Conservation (phyloP, 768 basidiomycete species). For the Hortiboletus flavorubellus region DNA sequence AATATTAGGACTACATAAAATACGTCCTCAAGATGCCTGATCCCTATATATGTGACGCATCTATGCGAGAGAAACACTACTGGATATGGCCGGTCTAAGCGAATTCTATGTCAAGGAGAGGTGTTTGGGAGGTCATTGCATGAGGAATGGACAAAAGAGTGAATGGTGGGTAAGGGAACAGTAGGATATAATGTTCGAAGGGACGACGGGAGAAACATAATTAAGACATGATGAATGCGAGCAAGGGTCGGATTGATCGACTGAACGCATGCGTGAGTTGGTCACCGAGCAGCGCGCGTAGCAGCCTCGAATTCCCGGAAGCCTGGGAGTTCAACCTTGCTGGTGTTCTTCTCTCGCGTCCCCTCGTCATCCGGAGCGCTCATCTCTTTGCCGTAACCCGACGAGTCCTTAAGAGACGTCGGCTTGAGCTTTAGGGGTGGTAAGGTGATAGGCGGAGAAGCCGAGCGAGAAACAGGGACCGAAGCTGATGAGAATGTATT, state of each 20-base stretch:
- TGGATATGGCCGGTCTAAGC: conserved; percentile 20
- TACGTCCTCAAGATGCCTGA: conserved; percentile 36
- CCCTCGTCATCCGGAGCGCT: conserved; percentile 21
- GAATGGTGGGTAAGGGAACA: conserved; percentile 2
- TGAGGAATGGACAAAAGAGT: conserved; percentile 1
- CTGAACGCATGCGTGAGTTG: conserved; percentile 2
- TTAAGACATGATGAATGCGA: neutral
- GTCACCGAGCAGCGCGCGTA: conserved; percentile 21
- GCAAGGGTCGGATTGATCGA: neutral
- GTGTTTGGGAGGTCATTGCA: conserved; percentile 6
- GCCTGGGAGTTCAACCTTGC: conserved; percentile 53
- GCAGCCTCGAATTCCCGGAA: conserved; percentile 66
- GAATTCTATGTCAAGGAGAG: conserved; percentile 21
- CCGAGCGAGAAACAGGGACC: conserved; percentile 58
- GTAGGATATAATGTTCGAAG: conserved; percentile 18
- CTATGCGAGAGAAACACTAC: conserved; percentile 19
- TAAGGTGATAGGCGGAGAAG: conserved; percentile 67
- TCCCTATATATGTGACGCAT: conserved; percentile 32
- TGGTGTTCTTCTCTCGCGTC: conserved; percentile 15
- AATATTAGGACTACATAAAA: conserved; percentile 34
- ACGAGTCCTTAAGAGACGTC: conserved; percentile 10
- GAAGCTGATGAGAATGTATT: conserved; percentile 20
- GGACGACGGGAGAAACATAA: conserved; percentile 6
- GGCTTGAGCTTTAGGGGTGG: conserved; percentile 59
- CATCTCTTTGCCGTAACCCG: conserved; percentile 19